These are phyloP conservation scores for Danielia oregonensis DNA, from an alignment of 805 yeast species.

Conservation along the genomic window DNA sequence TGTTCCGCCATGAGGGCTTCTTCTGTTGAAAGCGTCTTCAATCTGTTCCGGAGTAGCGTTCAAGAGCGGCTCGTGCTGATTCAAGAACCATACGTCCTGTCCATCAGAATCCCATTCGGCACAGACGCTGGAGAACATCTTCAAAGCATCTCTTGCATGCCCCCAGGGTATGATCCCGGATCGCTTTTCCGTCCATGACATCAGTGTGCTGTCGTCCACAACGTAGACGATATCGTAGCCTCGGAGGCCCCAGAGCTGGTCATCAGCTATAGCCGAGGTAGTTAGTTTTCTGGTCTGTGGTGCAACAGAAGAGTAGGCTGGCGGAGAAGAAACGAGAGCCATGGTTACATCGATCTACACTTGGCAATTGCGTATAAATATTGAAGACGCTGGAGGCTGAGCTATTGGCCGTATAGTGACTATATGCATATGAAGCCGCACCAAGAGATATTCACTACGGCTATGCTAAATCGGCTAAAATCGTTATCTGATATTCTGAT, in stretches of 20 bases:
- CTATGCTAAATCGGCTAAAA: too few relatives aligned
- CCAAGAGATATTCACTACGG: too few relatives aligned
- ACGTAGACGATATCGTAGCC: conserved; percentile 14
- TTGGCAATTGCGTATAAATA: too few relatives aligned
- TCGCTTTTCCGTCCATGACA: conserved; percentile 10
- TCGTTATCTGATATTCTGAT: too few relatives aligned
- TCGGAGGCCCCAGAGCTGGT: conserved; percentile 10
- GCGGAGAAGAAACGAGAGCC: too few relatives aligned
- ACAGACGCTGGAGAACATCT: conserved; percentile 11
- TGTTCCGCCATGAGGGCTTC: conserved; percentile 11
- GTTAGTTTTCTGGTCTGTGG: too few relatives aligned
- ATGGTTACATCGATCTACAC: too few relatives aligned
- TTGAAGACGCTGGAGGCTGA: too few relatives aligned
- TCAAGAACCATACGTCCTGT: conserved; percentile 14
- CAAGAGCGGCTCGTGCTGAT: conserved; percentile 4
- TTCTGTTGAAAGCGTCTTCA: conserved; percentile 7
- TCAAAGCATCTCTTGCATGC: conserved; percentile 11
- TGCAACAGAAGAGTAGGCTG: too few relatives aligned
- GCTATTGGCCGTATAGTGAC: too few relatives aligned
- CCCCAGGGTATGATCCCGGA: conserved; percentile 15
- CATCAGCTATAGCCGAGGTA: too few relatives aligned
- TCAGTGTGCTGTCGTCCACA: conserved; percentile 13
- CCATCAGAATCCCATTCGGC: conserved; percentile 16
- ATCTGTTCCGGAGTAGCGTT: conserved; percentile 10
- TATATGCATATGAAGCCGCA: too few relatives aligned